A percentile compares a stretch with the other conserved stretches of the same genome.
Evolutionary conservation across 163 green algal species (phyloP).

Genomic region (Chlamydomonas reinhardtii): DNA sequence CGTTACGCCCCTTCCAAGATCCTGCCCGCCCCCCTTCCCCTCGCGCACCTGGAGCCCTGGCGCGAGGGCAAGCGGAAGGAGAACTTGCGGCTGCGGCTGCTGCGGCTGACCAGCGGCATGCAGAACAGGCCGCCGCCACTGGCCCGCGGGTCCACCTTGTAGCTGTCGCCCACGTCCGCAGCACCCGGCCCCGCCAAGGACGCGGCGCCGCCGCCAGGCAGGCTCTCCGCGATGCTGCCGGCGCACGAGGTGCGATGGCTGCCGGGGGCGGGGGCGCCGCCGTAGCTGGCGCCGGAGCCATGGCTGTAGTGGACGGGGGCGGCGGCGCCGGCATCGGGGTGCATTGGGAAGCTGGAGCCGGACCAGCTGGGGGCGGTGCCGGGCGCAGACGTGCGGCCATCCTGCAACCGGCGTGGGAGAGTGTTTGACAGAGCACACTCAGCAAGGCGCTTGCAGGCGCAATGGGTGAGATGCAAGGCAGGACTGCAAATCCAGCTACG

Average conservation of each 20-base stretch:
- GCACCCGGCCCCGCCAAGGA: neutral
- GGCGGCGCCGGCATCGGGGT: neutral
- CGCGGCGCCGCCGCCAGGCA: neutral
- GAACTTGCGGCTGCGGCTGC: neutral
- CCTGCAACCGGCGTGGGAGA: neutral
- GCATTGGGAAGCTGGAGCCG: too few species aligned
- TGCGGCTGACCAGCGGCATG: neutral
- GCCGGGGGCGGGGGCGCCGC: neutral
- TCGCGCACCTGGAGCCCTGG: slow-evolving; percentile 6
- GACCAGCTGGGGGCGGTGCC: neutral
- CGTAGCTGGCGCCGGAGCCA: neutral
- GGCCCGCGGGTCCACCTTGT: neutral
- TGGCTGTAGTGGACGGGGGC: neutral
- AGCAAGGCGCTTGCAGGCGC: too few species aligned
- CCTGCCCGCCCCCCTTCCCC: too few species aligned
- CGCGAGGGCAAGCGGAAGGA: slow-evolving; percentile 19
- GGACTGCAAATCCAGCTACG: too few species aligned
- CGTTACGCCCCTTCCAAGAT: too few species aligned
- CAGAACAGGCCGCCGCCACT: neutral
- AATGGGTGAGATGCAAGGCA: too few species aligned
- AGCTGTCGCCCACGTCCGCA: neutral
- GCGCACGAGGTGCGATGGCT: neutral
- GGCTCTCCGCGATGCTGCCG: neutral
- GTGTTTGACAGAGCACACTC: too few species aligned
- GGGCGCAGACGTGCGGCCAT: neutral